Base-by-base conservation (phyloP, 2,329 filamentous ascomycete species). In the Torrubiella hemipterigena region DNA sequence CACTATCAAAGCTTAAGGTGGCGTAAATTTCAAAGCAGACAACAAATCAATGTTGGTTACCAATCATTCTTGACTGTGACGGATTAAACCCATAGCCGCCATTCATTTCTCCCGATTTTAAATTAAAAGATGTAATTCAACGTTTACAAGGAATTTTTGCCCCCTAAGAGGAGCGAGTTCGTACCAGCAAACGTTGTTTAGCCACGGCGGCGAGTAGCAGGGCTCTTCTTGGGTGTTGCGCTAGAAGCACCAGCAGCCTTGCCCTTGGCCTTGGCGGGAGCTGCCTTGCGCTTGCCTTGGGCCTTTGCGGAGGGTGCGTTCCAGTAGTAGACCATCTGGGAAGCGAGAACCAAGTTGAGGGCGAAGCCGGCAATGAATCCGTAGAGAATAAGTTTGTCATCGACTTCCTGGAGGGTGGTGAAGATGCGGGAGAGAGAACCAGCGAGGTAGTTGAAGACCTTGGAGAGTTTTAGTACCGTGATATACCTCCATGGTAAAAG, bases 361-460 rank as follows among this genome's bases (percentile, higher is more conserved):
- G 67, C 61, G 54, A 95, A 95, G 17, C 86, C 91, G 7, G 86
- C 84, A 33, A 96, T 62, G 66, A 93, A 96, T 30, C 87, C 82
- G 60, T 93, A 96, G 17, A 98, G 71, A 47, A 98, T 96, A 36
- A 96, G 69, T 59, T 87, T 87, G 58, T 98, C 91, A 54, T 93
- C 82, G 37, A 98, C 91, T 65, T 98, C 91, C 51, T 96, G 87
- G 35, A 98, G 65, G 7, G 93, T 98, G 19, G 91, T 98, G 59
- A 95, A 98, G 62, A 98, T 93, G 52, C 91, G 82, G 17, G 85
- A 83, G 36, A 96, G 73, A 26, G 86, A 94, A 23, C 93, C 91
- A 45, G 78, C 68, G 48, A 98, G 83, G 60, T 94, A 98, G 67
- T 95, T 96, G 72, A 98, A 94, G 45, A 98, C 86, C 87, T 95